Conservation (phyloP, 768 basidiomycete genomes). For the Boletellus ananas region DNA sequence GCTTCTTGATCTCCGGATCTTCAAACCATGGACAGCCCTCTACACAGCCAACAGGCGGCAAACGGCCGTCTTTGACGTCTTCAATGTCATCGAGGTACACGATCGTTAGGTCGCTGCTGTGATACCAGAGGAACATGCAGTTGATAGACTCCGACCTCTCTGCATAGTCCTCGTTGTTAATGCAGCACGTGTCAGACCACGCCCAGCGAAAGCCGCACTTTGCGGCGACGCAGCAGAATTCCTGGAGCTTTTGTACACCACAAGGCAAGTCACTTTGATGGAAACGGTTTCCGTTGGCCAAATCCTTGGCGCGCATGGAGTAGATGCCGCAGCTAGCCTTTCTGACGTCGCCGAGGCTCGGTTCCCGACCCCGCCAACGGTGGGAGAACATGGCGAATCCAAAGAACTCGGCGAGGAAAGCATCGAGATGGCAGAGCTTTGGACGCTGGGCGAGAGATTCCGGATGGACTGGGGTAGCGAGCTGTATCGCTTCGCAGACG, state of each 20-base stretch:
- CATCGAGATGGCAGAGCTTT: conserved; percentile 1
- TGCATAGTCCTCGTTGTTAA: conserved; percentile 20
- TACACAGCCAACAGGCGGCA: background rate
- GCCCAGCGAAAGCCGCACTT: conserved; percentile 32
- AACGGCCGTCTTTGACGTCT: conserved; percentile 17
- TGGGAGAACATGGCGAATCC: conserved; percentile 29
- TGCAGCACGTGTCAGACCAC: conserved; percentile 30
- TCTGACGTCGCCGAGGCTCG: conserved; percentile 15
- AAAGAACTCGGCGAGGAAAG: conserved; percentile 19
- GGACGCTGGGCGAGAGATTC: conserved; percentile 1
- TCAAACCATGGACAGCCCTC: conserved; percentile 11
- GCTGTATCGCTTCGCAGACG: background rate
- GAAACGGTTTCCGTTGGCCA: background rate
- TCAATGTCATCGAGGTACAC: conserved; percentile 28
- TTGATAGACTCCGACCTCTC: conserved; percentile 29
- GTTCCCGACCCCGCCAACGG: conserved; percentile 21
- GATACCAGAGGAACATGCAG: conserved; percentile 30
- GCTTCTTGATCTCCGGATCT: conserved; percentile 13
- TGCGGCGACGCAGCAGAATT: conserved; percentile 27
- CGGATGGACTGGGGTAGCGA: background rate
- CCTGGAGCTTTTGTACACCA: conserved; percentile 24
- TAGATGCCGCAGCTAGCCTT: conserved; percentile 16
- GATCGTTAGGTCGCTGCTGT: conserved; percentile 23
- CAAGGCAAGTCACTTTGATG: background rate
- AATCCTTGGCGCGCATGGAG: conserved; percentile 3